A percentile compares a stretch with the other conserved stretches of the same genome.
Evolutionary conservation across 1,284 basidiomycete species (phyloP).

Genomic region (Boletellus deceptivus): DNA sequence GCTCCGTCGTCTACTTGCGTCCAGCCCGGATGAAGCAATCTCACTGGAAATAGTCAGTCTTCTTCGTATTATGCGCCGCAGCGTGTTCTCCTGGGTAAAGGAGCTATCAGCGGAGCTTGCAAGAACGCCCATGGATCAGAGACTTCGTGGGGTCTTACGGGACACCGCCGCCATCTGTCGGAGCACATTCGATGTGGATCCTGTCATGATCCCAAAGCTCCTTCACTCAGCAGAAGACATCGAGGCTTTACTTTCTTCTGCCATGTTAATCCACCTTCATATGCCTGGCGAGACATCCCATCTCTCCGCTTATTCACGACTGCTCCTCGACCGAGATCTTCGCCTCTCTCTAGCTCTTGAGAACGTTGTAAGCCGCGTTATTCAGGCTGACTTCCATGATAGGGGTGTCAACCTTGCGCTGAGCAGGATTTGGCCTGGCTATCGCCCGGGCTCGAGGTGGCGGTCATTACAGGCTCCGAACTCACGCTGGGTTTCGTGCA

Average conservation of each 20-base stretch:
- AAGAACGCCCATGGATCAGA: neutral
- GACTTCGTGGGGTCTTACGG: neutral
- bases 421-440: neutral
- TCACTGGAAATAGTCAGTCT: neutral
- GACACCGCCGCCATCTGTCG: neutral
- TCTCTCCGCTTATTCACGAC: neutral
- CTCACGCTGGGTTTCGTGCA: neutral
- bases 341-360: neutral
- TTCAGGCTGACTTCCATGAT: neutral
- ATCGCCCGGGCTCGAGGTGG: neutral
- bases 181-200: neutral
- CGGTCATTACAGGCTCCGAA: neutral
- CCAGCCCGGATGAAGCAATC: neutral
- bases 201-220: neutral
- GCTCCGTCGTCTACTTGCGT: neutral
- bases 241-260: neutral
- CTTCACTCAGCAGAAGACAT: neutral
- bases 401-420: neutral
- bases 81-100: neutral
- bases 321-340: neutral
- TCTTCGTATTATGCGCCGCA: neutral
- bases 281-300: neutral
- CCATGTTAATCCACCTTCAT: neutral
- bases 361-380: neutral
- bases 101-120: neutral